phyloP scores from a whole-genome alignment of 305 asterid species.

The Ajuga reptans region DNA sequence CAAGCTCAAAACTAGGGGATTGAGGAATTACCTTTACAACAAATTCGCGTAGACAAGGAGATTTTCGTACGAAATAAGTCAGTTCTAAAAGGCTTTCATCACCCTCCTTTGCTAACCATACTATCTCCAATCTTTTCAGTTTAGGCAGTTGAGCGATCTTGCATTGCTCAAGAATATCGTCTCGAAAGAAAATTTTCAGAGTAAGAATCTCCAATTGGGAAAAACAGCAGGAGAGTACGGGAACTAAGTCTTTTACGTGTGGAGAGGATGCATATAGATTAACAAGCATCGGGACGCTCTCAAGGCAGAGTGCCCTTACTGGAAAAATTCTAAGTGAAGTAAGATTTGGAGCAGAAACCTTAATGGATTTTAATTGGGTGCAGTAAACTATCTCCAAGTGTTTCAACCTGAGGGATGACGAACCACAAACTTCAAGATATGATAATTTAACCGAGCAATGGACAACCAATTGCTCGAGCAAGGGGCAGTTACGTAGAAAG shows the following conservation, averaged over 20 bases:
- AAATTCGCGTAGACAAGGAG: neutral
- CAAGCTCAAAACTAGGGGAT: rapidly evolving
- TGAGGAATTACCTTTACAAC: neutral
- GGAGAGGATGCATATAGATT: neutral
- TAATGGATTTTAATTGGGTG: neutral
- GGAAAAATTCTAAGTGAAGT: neutral
- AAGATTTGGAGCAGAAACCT: conserved; percentile 5
- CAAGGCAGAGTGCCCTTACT: neutral
- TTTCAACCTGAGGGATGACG: conserved; percentile 7
- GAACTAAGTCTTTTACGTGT: neutral
- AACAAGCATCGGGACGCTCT: neutral
- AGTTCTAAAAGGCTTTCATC: neutral
- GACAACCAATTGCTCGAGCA: conserved; percentile 3
- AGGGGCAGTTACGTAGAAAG: neutral
- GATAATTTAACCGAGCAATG: neutral
- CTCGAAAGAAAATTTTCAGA: neutral
- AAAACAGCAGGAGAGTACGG: neutral
- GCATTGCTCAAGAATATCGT: neutral
- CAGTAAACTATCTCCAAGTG: neutral
- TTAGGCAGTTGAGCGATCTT: neutral
- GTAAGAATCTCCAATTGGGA: conserved; percentile 6
- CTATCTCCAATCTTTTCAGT: neutral
- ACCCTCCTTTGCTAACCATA: neutral
- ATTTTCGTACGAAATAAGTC: neutral
- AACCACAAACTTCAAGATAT: neutral